Evolutionary conservation across 2,329 filamentous ascomycete genomes (phyloP), one percentile per base, ranked within the genome.

Genomic region (Fusarium musae): DNA sequence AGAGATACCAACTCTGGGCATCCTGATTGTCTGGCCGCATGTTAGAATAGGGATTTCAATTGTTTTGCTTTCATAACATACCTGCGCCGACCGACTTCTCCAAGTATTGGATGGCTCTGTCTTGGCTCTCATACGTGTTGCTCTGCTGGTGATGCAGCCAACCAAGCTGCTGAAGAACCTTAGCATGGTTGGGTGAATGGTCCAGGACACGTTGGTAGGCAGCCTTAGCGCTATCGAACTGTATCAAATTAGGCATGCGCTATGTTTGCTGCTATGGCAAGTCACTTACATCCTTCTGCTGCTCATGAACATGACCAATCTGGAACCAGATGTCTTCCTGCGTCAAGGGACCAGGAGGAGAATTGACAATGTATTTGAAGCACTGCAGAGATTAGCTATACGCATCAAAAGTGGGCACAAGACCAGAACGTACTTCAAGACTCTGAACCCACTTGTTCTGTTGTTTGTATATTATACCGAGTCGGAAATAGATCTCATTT

Each of bases 251-350:
- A 84, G 75, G 66, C 71, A 84, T 59, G 84, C 11, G 39, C 46
- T 16, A 23, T 16, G 9, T 28, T 36, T 16, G 2, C 12, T 16
- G 2, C 12, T 40, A 17, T 21, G 9, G n/a, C n/a, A 21, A 12
- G n/a, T n/a, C 21, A 88, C 94, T 85, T 87, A 97, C 95, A 79
- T 99, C 96, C 87, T 98, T 98, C 83, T 98, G 96, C 79, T 98
- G 96, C 81, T 99, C 96, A 79, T 99, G 95, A 56, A 99, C 96
- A 82, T 99, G 96, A 32, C 96, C 96, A 79, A 99, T 98, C 83
- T 99, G 96, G 86, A 99, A 99, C 96, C 96, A 98, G 69, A 99
- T 99, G 78, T 99, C 96, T 82, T 98, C 96, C 82, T 98, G 95
- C 0, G 95, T 98, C 77, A 99, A 83, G 5, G 96, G 96, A 8